Conservation (phyloP, 2,329 filamentous ascomycete genomes). For the Podosphaera fusca region DNA sequence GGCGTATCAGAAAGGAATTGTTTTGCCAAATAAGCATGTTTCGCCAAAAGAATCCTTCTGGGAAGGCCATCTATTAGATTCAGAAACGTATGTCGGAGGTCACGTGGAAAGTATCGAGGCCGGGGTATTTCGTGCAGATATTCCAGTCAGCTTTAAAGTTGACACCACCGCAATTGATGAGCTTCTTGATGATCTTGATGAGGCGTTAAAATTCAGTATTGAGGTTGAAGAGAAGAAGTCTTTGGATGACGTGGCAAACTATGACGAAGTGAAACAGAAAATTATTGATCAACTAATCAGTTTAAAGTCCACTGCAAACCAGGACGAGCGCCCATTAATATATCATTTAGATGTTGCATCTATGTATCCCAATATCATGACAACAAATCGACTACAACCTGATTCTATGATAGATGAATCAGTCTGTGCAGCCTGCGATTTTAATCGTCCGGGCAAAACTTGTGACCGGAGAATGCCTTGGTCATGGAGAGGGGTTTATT, state of each 20-base stretch:
- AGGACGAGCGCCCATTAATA: conserved; percentile 69
- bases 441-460: conserved; percentile 91
- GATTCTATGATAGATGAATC: conserved; percentile 98
- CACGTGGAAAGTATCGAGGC: conserved; percentile 99
- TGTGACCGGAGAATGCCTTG: conserved; percentile 87
- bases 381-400: conserved; percentile 86
- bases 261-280: conserved; percentile 63
- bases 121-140: conserved; percentile 87
- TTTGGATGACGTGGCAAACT: conserved; percentile 57
- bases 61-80: conserved; percentile 88
- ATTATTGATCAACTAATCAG: conserved; percentile 48
- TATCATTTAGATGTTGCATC: conserved; percentile 97
- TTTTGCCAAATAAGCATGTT: conserved; percentile 88
- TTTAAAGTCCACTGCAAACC: conserved; percentile 62
- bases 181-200: conserved; percentile 63
- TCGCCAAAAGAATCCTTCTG: conserved; percentile 83
- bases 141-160: conserved; percentile 83
- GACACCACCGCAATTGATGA: conserved; percentile 79
- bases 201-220: conserved; percentile 71
- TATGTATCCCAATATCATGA: conserved; percentile 99
- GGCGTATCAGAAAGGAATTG: conserved; percentile 76
- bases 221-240: conserved; percentile 66
- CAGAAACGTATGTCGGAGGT: conserved; percentile 92
- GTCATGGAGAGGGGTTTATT: conserved; percentile 94
- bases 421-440: conserved; percentile 91